Percentiles rank a stretch among this genome's conserved stretches.
Evolutionary conservation across 441 rosid genomes (phyloP).

Genomic region (Hura crepitans): DNA sequence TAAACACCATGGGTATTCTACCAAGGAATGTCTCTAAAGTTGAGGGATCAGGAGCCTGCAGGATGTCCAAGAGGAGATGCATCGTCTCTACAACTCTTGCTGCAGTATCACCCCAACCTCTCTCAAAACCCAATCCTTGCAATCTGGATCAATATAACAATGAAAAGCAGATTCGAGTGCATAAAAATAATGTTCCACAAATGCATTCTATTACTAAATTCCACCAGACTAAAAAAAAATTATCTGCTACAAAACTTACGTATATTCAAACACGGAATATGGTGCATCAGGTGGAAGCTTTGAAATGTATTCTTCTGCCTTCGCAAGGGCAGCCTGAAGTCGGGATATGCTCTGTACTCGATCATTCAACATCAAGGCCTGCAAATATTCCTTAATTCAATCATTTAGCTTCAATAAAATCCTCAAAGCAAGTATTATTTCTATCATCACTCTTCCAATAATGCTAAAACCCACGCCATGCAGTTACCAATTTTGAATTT

Average conservation of each 20-base stretch:
- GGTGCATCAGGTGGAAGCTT: slow-evolving; percentile 66
- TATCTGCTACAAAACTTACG: slow-evolving; percentile 30
- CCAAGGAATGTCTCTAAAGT: slow-evolving; percentile 91
- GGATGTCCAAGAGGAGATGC: slow-evolving; percentile 83
- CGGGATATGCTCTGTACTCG: slow-evolving; percentile 54
- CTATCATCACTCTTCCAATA: neutral
- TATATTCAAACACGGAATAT: slow-evolving; percentile 66
- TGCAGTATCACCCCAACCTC: slow-evolving; percentile 98
- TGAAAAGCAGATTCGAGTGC: slow-evolving; percentile 8
- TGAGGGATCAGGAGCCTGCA: slow-evolving; percentile 96
- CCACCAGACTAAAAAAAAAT: neutral
- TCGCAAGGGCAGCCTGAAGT: slow-evolving; percentile 61
- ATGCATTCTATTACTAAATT: neutral
- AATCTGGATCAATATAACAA: slow-evolving; percentile 33
- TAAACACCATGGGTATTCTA: slow-evolving; percentile 84
- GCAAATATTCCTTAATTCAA: slow-evolving; percentile 22
- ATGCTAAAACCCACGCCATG: neutral
- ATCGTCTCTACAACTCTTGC: slow-evolving; percentile 62
- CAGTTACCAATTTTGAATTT: neutral
- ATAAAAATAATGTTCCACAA: neutral
- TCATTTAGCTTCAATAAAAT: slow-evolving; percentile 12
- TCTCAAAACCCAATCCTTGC: slow-evolving; percentile 96
- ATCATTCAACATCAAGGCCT: slow-evolving; percentile 95
- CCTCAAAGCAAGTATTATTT: neutral
- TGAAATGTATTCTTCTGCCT: slow-evolving; percentile 85